phyloP scores from a whole-genome alignment of 305 asterid species.

The Ilex paraguariensis region DNA sequence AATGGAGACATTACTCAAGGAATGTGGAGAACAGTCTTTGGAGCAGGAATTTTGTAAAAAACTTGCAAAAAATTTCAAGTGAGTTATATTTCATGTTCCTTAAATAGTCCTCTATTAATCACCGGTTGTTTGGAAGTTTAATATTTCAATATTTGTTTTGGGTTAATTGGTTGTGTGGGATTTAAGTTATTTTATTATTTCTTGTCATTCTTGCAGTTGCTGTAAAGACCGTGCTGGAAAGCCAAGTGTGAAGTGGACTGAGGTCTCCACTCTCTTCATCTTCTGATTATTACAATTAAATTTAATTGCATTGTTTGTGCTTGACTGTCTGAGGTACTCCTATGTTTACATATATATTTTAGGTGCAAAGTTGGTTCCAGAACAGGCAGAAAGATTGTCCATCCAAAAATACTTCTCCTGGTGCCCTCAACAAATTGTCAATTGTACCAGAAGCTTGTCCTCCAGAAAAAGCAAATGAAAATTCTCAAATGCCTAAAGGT shows the following conservation, averaged over 20 bases:
- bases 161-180: background rate
- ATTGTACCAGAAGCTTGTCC: conserved; percentile 26
- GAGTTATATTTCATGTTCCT: background rate
- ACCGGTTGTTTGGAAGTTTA: background rate
- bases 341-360: background rate
- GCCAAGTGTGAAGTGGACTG: conserved; percentile 64
- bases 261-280: conserved; percentile 43
- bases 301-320: conserved; percentile 8
- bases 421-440: conserved; percentile 18
- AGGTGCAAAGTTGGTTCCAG: conserved; percentile 73
- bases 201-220: conserved; percentile 42
- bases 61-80: background rate
- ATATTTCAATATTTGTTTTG: background rate
- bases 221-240: conserved; percentile 80
- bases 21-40: background rate
- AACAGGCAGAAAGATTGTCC: conserved; percentile 33
- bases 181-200: background rate
- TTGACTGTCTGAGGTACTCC: conserved; percentile 2
- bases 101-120: background rate
- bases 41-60: background rate
- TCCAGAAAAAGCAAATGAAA: conserved; percentile 23
- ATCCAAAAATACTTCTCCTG: conserved; percentile 27
- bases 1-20: background rate
- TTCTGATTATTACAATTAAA: conserved; percentile 6
- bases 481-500: conserved; percentile 31